A percentile compares a stretch with the other conserved stretches of the same genome.
Conservation (phyloP, 2,329 filamentous ascomycete species). For the Stemphylium lycopersici region DNA sequence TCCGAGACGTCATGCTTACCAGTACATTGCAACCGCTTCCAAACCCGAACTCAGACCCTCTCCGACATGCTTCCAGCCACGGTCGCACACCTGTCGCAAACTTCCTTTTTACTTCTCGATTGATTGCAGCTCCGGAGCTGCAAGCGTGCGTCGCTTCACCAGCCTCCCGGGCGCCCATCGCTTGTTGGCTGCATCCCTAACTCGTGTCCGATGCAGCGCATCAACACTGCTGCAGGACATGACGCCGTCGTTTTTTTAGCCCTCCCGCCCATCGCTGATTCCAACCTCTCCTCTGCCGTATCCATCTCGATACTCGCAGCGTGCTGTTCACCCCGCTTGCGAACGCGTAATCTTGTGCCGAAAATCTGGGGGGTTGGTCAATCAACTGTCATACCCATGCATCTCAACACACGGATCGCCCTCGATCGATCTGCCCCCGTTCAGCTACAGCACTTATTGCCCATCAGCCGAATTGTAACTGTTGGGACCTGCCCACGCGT, state of each 20-base stretch:
- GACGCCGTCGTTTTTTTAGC: slow-evolving; percentile 19
- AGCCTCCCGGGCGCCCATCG: slow-evolving; percentile 11
- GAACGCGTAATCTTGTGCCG: slow-evolving; percentile 24
- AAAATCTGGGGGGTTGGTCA: slow-evolving; percentile 13
- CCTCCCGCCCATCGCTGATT: slow-evolving; percentile 28
- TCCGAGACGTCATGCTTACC: slow-evolving; percentile 2
- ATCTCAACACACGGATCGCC: slow-evolving; percentile 20
- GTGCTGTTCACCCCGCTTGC: slow-evolving; percentile 14
- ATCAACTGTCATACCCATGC: slow-evolving; percentile 13
- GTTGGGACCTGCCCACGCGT: slow-evolving; percentile 6
- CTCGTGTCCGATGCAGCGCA: slow-evolving; percentile 5
- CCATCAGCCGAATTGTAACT: neutral
- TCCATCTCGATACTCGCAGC: slow-evolving; percentile 8
- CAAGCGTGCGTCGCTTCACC: slow-evolving; percentile 12
- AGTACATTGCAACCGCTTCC: neutral
- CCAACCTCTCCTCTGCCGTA: slow-evolving; percentile 16
- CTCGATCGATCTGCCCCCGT: slow-evolving; percentile 9
- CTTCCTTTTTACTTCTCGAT: slow-evolving; percentile 3
- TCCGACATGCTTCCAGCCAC: slow-evolving; percentile 1
- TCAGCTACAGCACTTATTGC: slow-evolving; percentile 3
- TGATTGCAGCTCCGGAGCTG: slow-evolving; percentile 2
- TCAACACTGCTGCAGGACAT: slow-evolving; percentile 20
- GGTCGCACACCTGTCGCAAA: neutral
- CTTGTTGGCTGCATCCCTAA: slow-evolving; percentile 7
- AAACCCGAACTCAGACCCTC: neutral